Base-by-base conservation (phyloP, 2,329 filamentous ascomycete species). In the Phoma herbarum region DNA sequence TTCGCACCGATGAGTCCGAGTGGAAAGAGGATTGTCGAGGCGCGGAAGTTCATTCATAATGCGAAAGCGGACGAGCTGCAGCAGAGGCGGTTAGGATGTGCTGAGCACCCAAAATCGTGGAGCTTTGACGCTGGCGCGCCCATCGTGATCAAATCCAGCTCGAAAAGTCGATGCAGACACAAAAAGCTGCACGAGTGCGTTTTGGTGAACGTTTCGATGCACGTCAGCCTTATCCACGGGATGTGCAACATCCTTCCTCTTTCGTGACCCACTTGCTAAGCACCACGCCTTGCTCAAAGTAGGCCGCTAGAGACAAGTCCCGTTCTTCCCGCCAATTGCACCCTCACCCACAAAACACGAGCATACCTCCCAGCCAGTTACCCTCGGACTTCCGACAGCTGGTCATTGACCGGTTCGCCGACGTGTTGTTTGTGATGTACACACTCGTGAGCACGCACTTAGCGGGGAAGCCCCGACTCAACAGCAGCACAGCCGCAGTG, bases 11-110 rank as follows among this genome's bases (percentile, higher is more conserved):
- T 71, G 63, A 70, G 61, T 46, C 50, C 42, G 39, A 63, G 64
- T n/a, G 71, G 69, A 1, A 64, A 51, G 55, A 63, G 59, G 39
- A 63, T 76, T 18, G 58, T 65, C 20, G 68, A 68, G 43, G 53
- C 73, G 44, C 65, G 61, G 46, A 72, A 83, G 71, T 81, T 82
- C 66, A 77, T 81, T 50, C 75, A 82, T 58, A 80, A 77, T 43
- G 67, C 60, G 23, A 76, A 72, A 60, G 73, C 72, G 45, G 68
- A 68, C 53, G 68, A 73, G 66, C 64, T 76, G 62, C 68, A 69
- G 61, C 62, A 66, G 67, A 78, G 79, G 66, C 72, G 80, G 57
- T 61, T 70, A 42, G 75, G 78, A 59, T n/a, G 76, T 72, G 45
- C 71, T 78, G 60, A 59, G 20, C 35, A 20, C 18, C 1, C 20